A percentile compares a stretch with the other conserved stretches of the same genome.
Conservation (phyloP, 2,329 filamentous ascomycete genomes). For the Monilinia fructigena region DNA sequence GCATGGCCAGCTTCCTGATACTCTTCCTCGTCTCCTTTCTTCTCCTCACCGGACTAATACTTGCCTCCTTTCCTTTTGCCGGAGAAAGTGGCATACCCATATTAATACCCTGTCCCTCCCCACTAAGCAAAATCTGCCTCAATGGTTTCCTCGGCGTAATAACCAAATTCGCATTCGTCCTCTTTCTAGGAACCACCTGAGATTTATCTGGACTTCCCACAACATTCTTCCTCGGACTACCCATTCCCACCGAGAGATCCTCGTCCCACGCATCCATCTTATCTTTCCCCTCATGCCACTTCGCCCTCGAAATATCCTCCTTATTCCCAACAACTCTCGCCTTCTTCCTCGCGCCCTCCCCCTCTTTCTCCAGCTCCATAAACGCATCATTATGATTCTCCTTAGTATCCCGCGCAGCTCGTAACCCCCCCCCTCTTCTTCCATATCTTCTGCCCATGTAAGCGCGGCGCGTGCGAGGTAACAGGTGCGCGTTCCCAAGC, state of each 20-base stretch:
- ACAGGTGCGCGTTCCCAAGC: constrained; percentile 40
- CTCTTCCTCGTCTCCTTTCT: constrained; percentile 35
- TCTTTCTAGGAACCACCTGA: constrained; percentile 34
- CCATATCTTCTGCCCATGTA: constrained; percentile 40
- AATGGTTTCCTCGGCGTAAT: constrained; percentile 38
- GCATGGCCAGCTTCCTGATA: constrained; percentile 25
- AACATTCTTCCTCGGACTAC: constrained; percentile 28
- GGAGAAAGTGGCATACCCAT: neutral
- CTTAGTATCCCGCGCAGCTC: constrained; percentile 27
- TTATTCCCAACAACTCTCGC: constrained; percentile 35
- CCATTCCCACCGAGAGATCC: constrained; percentile 17
- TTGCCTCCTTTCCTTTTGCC: neutral
- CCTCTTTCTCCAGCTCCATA: constrained; percentile 41
- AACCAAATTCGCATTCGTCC: constrained; percentile 39
- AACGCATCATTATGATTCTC: constrained; percentile 32
- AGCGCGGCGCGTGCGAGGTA: constrained; percentile 37
- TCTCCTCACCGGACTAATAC: constrained; percentile 26
- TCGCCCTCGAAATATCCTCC: constrained; percentile 39
- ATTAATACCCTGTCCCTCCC: constrained; percentile 2
- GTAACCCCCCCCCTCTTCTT: constrained; percentile 31
- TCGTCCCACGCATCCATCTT: constrained; percentile 5
- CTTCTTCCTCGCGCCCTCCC: constrained; percentile 42
- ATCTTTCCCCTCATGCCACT: constrained; percentile 34
- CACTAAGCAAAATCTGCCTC: constrained; percentile 26
- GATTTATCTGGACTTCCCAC: constrained; percentile 10